A percentile compares a stretch with the other conserved stretches of the same genome.
Conservation (phyloP, 169 alveolate species). For the Plasmodium gonderi region DNA sequence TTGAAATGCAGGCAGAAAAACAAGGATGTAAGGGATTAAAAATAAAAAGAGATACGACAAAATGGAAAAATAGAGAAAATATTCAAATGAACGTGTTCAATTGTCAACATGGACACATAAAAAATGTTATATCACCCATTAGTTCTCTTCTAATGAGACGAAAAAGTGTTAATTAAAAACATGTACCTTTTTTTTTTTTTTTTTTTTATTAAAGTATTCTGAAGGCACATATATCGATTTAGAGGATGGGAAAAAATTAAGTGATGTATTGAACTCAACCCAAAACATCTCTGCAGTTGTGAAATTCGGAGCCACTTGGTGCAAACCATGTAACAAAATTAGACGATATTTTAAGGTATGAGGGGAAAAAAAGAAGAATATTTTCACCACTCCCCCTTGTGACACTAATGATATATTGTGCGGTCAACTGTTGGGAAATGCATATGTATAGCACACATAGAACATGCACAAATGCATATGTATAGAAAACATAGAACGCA, state of each 20-base stretch:
- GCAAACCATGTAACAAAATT: constrained; percentile 58
- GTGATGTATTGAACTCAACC: constrained; percentile 21
- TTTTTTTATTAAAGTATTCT: background rate
- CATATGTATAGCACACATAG: too few species aligned
- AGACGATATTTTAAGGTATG: constrained; percentile 37
- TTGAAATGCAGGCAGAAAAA: constrained; percentile 33
- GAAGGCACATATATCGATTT: constrained; percentile 21
- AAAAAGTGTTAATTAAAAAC: background rate
- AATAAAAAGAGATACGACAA: background rate
- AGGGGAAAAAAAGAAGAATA: background rate
- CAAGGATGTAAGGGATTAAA: constrained; percentile 13
- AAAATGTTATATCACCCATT: background rate
- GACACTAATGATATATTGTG: too few species aligned
- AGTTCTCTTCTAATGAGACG: background rate
- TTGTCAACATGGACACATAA: background rate
- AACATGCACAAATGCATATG: too few species aligned
- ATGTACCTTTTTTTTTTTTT: background rate
- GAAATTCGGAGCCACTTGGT: constrained; percentile 62
- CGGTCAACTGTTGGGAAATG: too few species aligned
- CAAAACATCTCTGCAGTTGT: constrained; percentile 21
- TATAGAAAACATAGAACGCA: too few species aligned
- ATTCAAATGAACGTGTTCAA: background rate
- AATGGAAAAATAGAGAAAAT: background rate
- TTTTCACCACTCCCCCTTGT: too few species aligned
- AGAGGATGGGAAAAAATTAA: background rate